phyloP scores from a whole-genome alignment of 495 filamentous ascomycete species.

The Penicillium argentinense region DNA sequence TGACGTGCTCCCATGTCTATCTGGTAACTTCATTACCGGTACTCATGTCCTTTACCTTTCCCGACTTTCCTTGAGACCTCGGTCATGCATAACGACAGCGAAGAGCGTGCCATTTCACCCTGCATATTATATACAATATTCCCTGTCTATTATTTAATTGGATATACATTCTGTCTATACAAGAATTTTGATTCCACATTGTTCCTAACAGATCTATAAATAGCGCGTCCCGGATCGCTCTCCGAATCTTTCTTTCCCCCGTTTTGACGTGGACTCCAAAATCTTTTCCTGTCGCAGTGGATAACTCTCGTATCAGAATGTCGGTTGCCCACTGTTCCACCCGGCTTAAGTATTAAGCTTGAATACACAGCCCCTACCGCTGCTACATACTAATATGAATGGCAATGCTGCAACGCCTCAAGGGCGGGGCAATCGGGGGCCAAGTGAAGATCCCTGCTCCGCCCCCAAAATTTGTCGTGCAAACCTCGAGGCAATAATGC shows the following conservation, averaged over 20 bases:
- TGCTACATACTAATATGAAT: neutral
- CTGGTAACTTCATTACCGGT: neutral
- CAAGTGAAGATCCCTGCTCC: neutral
- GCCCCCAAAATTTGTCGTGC: neutral
- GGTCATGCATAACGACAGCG: conserved; percentile 27
- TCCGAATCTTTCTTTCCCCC: no score
- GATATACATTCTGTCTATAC: no score
- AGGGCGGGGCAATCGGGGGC: neutral
- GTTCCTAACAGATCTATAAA: no score
- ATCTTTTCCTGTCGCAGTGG: no score
- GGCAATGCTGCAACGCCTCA: neutral
- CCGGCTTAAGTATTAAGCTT: neutral
- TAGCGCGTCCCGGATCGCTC: no score
- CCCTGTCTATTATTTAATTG: conserved; percentile 8
- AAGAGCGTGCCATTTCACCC: conserved; percentile 10
- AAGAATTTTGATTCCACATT: no score
- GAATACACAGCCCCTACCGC: neutral
- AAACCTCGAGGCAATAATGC: neutral
- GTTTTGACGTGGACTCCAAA: no score
- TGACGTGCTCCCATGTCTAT: neutral
- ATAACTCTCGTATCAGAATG: no score
- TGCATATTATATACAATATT: conserved; percentile 5
- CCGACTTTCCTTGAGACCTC: conserved; percentile 6
- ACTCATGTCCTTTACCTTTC: conserved; percentile 6
- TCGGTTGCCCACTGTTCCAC: no score